A percentile compares a stretch with the other conserved stretches of the same genome.
These are phyloP conservation scores for Aspergillus oerlinghausenensis DNA, from an alignment of 2,329 filamentous ascomycete species.

Conservation along the genomic window DNA sequence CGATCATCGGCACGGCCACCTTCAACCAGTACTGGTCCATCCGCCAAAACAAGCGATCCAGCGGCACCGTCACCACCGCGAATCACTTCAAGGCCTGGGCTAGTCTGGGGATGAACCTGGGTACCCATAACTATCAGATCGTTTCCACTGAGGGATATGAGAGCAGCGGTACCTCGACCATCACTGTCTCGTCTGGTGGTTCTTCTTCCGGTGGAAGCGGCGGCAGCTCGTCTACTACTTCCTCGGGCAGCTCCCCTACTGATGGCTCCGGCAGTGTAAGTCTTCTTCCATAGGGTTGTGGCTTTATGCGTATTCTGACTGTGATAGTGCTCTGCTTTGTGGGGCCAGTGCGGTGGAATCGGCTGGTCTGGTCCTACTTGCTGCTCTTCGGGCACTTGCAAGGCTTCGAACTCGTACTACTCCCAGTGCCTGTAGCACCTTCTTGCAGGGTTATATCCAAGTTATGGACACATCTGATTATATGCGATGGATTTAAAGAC, in stretches of 20 bases:
- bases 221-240: background rate
- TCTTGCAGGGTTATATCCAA: background rate
- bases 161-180: constrained; percentile 34
- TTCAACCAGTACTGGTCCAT: constrained; percentile 45
- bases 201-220: background rate
- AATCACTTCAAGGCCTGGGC: constrained; percentile 38
- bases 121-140: constrained; percentile 37
- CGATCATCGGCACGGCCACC: constrained; percentile 37
- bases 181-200: constrained; percentile 24
- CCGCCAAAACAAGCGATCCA: constrained; percentile 30
- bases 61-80: constrained; percentile 33
- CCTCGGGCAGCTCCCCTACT: background rate
- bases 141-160: constrained; percentile 41
- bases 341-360: background rate
- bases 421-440: background rate
- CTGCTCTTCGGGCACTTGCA: background rate
- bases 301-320: too few species aligned
- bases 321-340: background rate
- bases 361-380: background rate
- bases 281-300: background rate
- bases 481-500: background rate
- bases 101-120: constrained; percentile 26
- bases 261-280: background rate
- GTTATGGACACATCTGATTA: too few species aligned
- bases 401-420: background rate